A percentile compares a stretch with the other conserved stretches of the same genome.
These are phyloP conservation scores for Lipomyces spencermartinsiae DNA, from an alignment of 805 yeast species.

Conservation along the genomic window DNA sequence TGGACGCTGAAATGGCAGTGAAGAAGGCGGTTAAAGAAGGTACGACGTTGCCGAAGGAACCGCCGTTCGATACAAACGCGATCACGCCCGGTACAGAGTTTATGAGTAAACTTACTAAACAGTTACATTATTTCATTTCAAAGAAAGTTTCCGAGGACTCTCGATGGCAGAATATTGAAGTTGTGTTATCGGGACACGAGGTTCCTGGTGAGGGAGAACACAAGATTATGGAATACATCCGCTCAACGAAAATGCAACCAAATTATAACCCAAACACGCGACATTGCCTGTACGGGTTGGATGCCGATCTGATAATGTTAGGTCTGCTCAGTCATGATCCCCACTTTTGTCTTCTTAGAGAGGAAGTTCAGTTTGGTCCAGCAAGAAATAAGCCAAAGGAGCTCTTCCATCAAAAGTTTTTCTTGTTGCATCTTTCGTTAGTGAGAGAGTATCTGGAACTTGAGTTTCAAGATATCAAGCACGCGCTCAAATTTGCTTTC, in stretches of 20 bases:
- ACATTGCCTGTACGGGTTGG: constrained; percentile 94
- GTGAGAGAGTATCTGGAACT: constrained; percentile 89
- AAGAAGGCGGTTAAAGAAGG: constrained; percentile 77
- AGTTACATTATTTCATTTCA: constrained; percentile 84
- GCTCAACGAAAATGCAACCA: constrained; percentile 75
- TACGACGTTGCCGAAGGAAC: constrained; percentile 76
- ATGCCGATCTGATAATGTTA: constrained; percentile 94
- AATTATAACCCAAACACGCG: constrained; percentile 79
- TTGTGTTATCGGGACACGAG: constrained; percentile 89
- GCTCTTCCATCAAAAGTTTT: constrained; percentile 80
- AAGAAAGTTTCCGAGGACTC: constrained; percentile 86
- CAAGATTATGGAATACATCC: constrained; percentile 91
- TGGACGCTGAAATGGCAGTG: constrained; percentile 84
- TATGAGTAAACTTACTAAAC: constrained; percentile 85
- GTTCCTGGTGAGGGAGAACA: constrained; percentile 99
- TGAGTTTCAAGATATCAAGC: constrained; percentile 77
- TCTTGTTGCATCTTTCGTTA: constrained; percentile 79
- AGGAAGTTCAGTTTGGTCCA: constrained; percentile 87
- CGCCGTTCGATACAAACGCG: constrained; percentile 87
- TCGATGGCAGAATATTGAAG: constrained; percentile 78
- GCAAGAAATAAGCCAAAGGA: constrained; percentile 47
- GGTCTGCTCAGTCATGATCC: constrained; percentile 93
- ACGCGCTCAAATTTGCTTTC: constrained; percentile 66
- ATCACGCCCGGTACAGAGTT: constrained; percentile 98
- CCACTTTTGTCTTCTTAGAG: constrained; percentile 92